Conservation (phyloP, 1,139 yeast genomes). For the Eremothecium coryli region DNA sequence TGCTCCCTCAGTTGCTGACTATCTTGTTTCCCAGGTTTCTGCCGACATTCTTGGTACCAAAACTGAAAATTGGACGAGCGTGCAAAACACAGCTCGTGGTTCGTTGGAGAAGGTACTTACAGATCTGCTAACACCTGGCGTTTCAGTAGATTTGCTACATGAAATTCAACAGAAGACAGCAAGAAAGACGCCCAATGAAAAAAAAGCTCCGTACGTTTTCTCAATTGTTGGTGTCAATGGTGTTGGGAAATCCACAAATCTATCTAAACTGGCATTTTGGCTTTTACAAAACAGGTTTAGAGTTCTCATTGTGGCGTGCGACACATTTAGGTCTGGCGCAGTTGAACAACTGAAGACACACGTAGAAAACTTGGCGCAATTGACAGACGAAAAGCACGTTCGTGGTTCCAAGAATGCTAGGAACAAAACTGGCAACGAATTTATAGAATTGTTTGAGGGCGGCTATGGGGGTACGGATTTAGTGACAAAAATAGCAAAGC, state of each 20-base stretch:
- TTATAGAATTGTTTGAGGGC: conserved; percentile 78
- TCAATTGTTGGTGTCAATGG: conserved; percentile 98
- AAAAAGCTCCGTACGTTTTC: conserved; percentile 71
- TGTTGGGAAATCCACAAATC: conserved; percentile 92
- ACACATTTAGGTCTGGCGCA: conserved; percentile 96
- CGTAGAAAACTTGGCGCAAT: conserved; percentile 67
- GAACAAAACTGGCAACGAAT: conserved; percentile 37
- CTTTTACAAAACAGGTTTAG: conserved; percentile 77
- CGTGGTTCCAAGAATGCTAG: conserved; percentile 29
- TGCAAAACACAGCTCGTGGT: conserved; percentile 50
- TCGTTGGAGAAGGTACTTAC: conserved; percentile 70
- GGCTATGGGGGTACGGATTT: conserved; percentile 95
- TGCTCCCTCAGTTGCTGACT: conserved; percentile 52
- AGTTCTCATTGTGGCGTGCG: conserved; percentile 92
- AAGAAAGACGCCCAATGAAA: conserved; percentile 20
- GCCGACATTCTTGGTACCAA: conserved; percentile 54
- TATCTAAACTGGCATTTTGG: conserved; percentile 95
- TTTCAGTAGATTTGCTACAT: conserved; percentile 77
- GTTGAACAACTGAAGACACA: conserved; percentile 94
- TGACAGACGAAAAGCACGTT: conserved; percentile 37
- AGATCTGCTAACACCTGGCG: conserved; percentile 82
- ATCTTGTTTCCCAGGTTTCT: conserved; percentile 49
- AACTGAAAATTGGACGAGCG: conserved; percentile 57
- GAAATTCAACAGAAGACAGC: conserved; percentile 54
- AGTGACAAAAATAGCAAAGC: conserved; percentile 89